Percentiles rank a stretch among this genome's conserved stretches.
phyloP scores from a whole-genome alignment of 495 filamentous ascomycete species.

The Emericellopsis terricola region DNA sequence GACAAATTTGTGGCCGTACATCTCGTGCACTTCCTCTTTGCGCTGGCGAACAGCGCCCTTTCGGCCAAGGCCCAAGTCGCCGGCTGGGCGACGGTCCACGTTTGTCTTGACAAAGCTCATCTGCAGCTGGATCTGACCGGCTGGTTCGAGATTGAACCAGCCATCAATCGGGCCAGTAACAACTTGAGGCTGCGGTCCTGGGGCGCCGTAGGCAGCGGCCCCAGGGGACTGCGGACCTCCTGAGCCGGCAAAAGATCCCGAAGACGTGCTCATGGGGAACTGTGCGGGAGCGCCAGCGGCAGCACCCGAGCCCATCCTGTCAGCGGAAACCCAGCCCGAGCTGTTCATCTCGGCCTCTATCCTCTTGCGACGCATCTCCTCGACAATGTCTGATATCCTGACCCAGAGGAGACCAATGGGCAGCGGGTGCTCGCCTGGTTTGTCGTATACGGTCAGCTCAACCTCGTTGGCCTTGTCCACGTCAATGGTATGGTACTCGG shows the following conservation, averaged over 20 bases:
- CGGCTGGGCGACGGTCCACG: slow-evolving; percentile 34
- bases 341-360: slow-evolving; percentile 85
- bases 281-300: slow-evolving; percentile 25
- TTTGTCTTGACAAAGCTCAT: slow-evolving; percentile 63
- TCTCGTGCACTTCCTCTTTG: slow-evolving; percentile 94
- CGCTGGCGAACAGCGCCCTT: slow-evolving; percentile 92
- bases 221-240: slow-evolving; percentile 5
- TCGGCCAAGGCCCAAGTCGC: slow-evolving; percentile 77
- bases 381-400: slow-evolving; percentile 87
- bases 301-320: slow-evolving; percentile 55
- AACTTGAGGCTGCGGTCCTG: slow-evolving; percentile 15
- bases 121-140: slow-evolving; percentile 58
- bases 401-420: slow-evolving; percentile 95
- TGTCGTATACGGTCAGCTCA: slow-evolving; percentile 94
- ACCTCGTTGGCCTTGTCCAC: slow-evolving; percentile 98
- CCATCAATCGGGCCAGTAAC: slow-evolving; percentile 65
- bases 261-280: slow-evolving; percentile 32
- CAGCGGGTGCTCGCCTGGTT: slow-evolving; percentile 69
- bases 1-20: slow-evolving; percentile 97
- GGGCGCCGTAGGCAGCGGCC: slow-evolving; percentile 3
- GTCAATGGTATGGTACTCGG: slow-evolving; percentile 75
- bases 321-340: slow-evolving; percentile 91
- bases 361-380: slow-evolving; percentile 94
- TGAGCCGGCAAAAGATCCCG: slow-evolving; percentile 24
- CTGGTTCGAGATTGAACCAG: slow-evolving; percentile 94